Conservation (phyloP, 2,329 filamentous ascomycete genomes). For the Ceratocystiopsis minuta region DNA sequence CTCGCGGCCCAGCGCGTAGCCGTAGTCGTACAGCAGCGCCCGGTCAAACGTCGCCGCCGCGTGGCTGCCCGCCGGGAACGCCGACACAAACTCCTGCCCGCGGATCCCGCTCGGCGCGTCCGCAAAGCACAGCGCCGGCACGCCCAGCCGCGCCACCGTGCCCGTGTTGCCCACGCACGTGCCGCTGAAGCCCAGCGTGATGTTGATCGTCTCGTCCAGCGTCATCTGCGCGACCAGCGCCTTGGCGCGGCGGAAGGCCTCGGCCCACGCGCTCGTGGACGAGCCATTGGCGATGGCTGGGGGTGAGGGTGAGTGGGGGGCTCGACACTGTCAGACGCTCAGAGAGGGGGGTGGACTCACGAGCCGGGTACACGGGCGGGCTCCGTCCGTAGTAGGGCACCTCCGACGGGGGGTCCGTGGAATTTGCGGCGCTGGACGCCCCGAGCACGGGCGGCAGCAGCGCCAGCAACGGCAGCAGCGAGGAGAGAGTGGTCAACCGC, state of each 20-base stretch:
- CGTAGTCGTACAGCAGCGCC: conserved; percentile 52
- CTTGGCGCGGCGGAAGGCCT: conserved; percentile 18
- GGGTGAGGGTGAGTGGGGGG: background rate
- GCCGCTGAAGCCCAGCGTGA: conserved; percentile 59
- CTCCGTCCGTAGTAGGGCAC: conserved; percentile 18
- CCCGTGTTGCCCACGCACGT: conserved; percentile 48
- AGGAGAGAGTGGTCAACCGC: too few species aligned
- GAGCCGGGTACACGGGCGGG: conserved; percentile 18
- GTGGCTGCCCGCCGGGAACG: conserved; percentile 65
- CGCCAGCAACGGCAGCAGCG: too few species aligned
- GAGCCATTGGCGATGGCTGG: conserved; percentile 14
- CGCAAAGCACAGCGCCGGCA: conserved; percentile 60
- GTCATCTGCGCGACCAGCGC: conserved; percentile 20
- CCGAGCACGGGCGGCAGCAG: too few species aligned
- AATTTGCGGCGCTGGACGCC: too few species aligned
- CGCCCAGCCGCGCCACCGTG: conserved; percentile 37
- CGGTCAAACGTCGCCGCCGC: conserved; percentile 67
- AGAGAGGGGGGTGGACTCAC: conserved; percentile 8
- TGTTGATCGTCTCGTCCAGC: conserved; percentile 52
- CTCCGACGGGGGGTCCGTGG: conserved; percentile 8
- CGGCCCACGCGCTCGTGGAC: conserved; percentile 15
- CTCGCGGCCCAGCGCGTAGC: conserved; percentile 51
- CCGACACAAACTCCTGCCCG: conserved; percentile 45
- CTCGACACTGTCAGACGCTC: background rate
- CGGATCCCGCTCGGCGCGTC: conserved; percentile 65